Conservation (phyloP, 768 basidiomycete species). For the Kwoniella shandongensis region DNA sequence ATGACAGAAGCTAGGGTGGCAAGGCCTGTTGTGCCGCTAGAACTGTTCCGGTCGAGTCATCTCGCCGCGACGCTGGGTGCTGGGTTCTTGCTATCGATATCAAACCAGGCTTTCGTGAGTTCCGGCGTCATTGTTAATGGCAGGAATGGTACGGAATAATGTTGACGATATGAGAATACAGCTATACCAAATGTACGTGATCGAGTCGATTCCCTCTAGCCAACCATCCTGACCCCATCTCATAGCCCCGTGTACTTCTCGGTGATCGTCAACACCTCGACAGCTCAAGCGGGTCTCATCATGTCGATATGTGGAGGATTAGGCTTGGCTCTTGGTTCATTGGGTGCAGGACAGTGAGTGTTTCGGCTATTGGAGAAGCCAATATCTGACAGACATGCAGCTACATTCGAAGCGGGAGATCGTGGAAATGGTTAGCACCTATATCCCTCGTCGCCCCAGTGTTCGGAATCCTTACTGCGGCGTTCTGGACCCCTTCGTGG, state of each 20-base stretch:
- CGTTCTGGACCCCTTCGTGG: constrained; percentile 42
- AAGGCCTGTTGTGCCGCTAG: constrained; percentile 45
- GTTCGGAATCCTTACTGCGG: constrained; percentile 33
- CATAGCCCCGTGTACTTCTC: constrained; percentile 50
- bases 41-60: constrained; percentile 41
- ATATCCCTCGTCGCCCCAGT: constrained; percentile 39
- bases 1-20: constrained; percentile 37
- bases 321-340: constrained; percentile 45
- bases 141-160: not conserved
- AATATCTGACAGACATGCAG: constrained; percentile 11
- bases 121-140: not conserved
- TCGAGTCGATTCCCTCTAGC: too few species aligned
- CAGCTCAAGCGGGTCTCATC: constrained; percentile 47
- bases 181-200: constrained; percentile 15
- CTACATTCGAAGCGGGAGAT: constrained; percentile 44
- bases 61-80: constrained; percentile 37
- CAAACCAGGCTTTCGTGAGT: constrained; percentile 49
- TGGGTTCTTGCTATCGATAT: constrained; percentile 47
- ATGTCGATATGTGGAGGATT: constrained; percentile 46
- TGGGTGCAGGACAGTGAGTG: constrained; percentile 49
- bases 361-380: not conserved
- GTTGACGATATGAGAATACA: constrained; percentile 1
- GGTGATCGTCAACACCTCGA: constrained; percentile 47
- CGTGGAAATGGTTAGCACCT: constrained; percentile 37
- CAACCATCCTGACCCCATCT: not conserved